Evolutionary conservation across 2,329 filamentous ascomycete species (phyloP).

Genomic region (Colletotrichum caudatum): DNA sequence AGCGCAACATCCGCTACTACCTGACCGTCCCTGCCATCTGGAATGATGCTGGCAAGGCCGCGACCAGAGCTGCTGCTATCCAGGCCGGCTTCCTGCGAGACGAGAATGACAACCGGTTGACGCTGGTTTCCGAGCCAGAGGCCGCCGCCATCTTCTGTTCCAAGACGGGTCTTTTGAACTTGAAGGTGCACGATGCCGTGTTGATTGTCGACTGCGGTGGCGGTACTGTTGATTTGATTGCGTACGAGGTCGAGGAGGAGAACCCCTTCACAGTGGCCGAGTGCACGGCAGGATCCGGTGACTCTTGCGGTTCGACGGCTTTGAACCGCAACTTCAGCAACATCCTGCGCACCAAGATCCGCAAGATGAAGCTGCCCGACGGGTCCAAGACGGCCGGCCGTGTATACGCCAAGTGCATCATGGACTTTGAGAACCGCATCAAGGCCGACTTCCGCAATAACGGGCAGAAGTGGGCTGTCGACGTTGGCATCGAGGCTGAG

Average conservation of each 20-base stretch:
- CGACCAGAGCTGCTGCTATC: constrained; percentile 93
- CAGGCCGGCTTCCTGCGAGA: constrained; percentile 97
- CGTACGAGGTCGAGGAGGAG: constrained; percentile 98
- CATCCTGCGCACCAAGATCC: constrained; percentile 95
- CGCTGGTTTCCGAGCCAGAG: constrained; percentile 95
- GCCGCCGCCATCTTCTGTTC: constrained; percentile 97
- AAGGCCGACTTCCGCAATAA: constrained; percentile 99
- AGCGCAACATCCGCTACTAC: constrained; percentile 98
- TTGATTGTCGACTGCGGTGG: constrained; percentile 98
- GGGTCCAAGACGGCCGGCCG: constrained; percentile 97
- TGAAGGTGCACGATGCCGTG: constrained; percentile 99
- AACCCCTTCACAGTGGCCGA: constrained; percentile 96
- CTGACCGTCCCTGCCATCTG: constrained; percentile 99
- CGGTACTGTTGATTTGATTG: constrained; percentile 98
- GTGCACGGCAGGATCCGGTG: constrained; percentile 96
- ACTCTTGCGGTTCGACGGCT: constrained; percentile 98
- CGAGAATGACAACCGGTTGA: constrained; percentile 96
- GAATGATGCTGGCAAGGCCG: constrained; percentile 98
- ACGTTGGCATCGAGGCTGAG: constrained; percentile 98
- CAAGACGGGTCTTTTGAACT: constrained; percentile 93
- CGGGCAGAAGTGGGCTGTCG: constrained; percentile 98
- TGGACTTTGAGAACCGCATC: constrained; percentile 99
- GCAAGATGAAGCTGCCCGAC: constrained; percentile 98
- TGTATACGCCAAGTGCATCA: constrained; percentile 99
- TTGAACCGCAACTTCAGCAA: constrained; percentile 99